Conservation (phyloP, 495 filamentous ascomycete species). For the Tuber microsphaerosporum region DNA sequence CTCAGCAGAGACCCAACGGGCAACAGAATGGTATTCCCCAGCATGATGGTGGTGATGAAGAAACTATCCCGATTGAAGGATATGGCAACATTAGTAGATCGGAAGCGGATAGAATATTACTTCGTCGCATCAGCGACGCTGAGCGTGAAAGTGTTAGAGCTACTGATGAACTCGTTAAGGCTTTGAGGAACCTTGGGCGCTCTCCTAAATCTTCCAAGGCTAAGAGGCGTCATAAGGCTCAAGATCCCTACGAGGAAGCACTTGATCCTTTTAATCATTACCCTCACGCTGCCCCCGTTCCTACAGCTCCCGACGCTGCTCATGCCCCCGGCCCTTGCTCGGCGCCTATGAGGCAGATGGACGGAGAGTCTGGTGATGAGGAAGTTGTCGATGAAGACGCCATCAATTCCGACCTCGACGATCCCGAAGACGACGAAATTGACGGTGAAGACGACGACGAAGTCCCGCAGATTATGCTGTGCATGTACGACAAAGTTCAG, state of each 20-base stretch:
- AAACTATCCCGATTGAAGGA: constrained; percentile 46
- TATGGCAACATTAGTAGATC: constrained; percentile 41
- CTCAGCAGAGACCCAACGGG: constrained; percentile 42
- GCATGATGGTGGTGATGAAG: constrained; percentile 63
- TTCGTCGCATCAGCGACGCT: constrained; percentile 31
- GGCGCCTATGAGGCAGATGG: constrained; percentile 50
- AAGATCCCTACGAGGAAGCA: constrained; percentile 37
- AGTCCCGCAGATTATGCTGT: constrained; percentile 80
- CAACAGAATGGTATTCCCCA: constrained; percentile 51
- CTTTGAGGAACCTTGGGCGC: constrained; percentile 44
- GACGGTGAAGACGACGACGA: constrained; percentile 76
- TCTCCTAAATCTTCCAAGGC: constrained; percentile 36
- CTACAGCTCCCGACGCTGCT: background rate
- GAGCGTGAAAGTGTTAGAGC: constrained; percentile 37
- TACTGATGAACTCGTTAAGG: constrained; percentile 36
- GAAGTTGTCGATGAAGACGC: constrained; percentile 80
- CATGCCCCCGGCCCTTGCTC: background rate
- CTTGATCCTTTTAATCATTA: constrained; percentile 35
- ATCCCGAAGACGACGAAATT: constrained; percentile 75
- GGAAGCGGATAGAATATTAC: constrained; percentile 37
- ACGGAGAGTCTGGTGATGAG: constrained; percentile 58
- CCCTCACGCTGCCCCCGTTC: constrained; percentile 31
- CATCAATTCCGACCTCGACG: constrained; percentile 97
- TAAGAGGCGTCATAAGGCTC: constrained; percentile 39
- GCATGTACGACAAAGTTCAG: constrained; percentile 98